A percentile compares a stretch with the other conserved stretches of the same genome.
These are phyloP conservation scores for Megacollybia marginata DNA, from an alignment of 768 basidiomycete species.

Conservation along the genomic window DNA sequence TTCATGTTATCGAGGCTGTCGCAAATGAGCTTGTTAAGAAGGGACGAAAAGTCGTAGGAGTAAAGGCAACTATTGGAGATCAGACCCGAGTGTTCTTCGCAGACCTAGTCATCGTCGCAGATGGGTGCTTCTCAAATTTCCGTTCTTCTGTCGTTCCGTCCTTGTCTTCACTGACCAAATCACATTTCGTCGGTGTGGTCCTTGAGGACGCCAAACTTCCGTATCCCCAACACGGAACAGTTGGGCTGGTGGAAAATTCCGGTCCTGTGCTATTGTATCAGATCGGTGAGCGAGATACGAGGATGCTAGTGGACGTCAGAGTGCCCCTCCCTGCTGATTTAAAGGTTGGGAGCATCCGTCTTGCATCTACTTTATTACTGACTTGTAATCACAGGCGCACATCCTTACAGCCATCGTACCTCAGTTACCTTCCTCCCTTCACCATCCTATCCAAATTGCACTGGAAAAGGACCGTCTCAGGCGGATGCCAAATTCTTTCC, in stretches of 20 bases:
- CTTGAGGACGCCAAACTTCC: constrained; percentile 72
- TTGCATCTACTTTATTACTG: background rate
- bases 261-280: constrained; percentile 94
- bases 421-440: constrained; percentile 70
- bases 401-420: constrained; percentile 72
- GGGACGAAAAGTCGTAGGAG: constrained; percentile 53
- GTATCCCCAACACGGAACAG: constrained; percentile 75
- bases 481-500: constrained; percentile 93
- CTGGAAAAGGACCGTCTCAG: constrained; percentile 77
- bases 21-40: constrained; percentile 69
- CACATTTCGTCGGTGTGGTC: constrained; percentile 81
- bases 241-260: constrained; percentile 67
- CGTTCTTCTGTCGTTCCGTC: constrained; percentile 56
- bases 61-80: constrained; percentile 27
- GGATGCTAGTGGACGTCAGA: constrained; percentile 90
- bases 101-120: constrained; percentile 80
- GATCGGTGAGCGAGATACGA: constrained; percentile 80
- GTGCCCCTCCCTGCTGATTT: constrained; percentile 75
- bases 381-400: constrained; percentile 37
- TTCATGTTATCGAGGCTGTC: constrained; percentile 81
- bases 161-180: constrained; percentile 48
- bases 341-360: constrained; percentile 40
- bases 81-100: constrained; percentile 48
- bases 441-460: constrained; percentile 54
- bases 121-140: constrained; percentile 96